These are phyloP conservation scores for Geranomyces michiganensis DNA, from an alignment of 192 early-diverging fungal genomes.

Conservation along the genomic window DNA sequence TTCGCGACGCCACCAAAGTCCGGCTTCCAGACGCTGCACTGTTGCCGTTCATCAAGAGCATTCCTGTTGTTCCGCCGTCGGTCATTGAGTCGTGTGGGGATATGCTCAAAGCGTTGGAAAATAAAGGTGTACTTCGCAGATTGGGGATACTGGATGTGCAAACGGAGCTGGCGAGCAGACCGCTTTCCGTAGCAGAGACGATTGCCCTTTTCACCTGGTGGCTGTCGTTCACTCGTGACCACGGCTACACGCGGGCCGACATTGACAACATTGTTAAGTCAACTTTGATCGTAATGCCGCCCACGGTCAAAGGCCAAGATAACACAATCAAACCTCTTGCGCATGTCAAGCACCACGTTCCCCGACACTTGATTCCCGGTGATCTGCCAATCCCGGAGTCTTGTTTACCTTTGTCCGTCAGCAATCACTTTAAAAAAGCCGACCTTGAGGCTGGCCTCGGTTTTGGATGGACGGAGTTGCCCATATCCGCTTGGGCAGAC, in stretches of 20 bases:
- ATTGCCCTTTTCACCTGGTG: conserved; percentile 78
- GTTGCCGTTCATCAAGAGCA: conserved; percentile 62
- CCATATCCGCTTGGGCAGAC: conserved; percentile 64
- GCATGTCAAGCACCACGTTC: conserved; percentile 61
- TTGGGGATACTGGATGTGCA: conserved; percentile 68
- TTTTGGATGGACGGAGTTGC: conserved; percentile 53
- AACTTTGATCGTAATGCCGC: conserved; percentile 49
- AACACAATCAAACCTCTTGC: conserved; percentile 45
- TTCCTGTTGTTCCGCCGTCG: conserved; percentile 61
- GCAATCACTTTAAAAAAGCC: conserved; percentile 61
- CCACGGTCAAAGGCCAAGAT: conserved; percentile 21
- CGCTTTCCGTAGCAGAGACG: conserved; percentile 61
- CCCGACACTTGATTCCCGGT: conserved; percentile 66
- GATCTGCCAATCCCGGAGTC: conserved; percentile 63
- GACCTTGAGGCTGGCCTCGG: conserved; percentile 49
- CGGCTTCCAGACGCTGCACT: conserved; percentile 68
- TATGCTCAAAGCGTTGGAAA: conserved; percentile 56
- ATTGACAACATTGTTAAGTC: conserved; percentile 49
- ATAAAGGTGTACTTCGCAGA: conserved; percentile 46
- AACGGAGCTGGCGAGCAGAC: conserved; percentile 61
- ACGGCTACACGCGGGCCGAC: conserved; percentile 39
- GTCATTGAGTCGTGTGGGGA: conserved; percentile 59
- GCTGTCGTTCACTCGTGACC: conserved; percentile 51
- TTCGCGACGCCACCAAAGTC: conserved; percentile 51
- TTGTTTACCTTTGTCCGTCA: conserved; percentile 65